Evolutionary conservation across 2,329 filamentous ascomycete species (phyloP).

Genomic region (Diaporthe eres): DNA sequence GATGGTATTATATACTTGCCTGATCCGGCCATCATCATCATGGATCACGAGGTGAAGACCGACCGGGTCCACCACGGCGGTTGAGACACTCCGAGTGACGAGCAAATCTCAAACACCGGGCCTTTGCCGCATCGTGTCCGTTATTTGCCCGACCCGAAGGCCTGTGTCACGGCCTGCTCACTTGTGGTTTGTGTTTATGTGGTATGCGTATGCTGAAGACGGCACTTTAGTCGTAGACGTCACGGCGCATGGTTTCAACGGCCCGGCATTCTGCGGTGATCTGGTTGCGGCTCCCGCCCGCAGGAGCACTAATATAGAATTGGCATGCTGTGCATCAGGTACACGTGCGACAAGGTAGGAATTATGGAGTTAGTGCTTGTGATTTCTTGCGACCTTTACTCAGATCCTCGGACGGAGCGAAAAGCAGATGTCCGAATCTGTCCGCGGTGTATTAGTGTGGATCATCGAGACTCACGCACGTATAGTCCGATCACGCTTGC

Average conservation of each 20-base stretch:
- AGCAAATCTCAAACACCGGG: neutral
- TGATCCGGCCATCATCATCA: neutral
- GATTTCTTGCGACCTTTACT: neutral
- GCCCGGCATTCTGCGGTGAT: neutral
- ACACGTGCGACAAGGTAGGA: neutral
- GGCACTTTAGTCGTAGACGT: conserved; percentile 8
- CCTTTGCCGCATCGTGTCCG: neutral
- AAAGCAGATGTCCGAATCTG: conserved; percentile 8
- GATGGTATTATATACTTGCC: neutral
- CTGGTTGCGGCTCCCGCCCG: neutral
- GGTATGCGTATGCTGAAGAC: neutral
- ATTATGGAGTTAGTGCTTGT: neutral
- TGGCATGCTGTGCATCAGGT: no score
- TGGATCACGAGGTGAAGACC: neutral
- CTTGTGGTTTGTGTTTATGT: neutral
- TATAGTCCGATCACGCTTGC: neutral
- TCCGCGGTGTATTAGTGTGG: neutral
- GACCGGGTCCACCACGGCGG: neutral
- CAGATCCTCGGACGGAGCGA: neutral
- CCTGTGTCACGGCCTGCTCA: neutral
- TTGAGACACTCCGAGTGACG: conserved; percentile 14
- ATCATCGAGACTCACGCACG: neutral
- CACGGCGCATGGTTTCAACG: conserved; percentile 5
- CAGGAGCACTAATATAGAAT: neutral
- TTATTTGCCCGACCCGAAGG: neutral